Evolutionary conservation across 2,329 filamentous ascomycete species (phyloP).

Genomic region (Calonectria hawksworthii): DNA sequence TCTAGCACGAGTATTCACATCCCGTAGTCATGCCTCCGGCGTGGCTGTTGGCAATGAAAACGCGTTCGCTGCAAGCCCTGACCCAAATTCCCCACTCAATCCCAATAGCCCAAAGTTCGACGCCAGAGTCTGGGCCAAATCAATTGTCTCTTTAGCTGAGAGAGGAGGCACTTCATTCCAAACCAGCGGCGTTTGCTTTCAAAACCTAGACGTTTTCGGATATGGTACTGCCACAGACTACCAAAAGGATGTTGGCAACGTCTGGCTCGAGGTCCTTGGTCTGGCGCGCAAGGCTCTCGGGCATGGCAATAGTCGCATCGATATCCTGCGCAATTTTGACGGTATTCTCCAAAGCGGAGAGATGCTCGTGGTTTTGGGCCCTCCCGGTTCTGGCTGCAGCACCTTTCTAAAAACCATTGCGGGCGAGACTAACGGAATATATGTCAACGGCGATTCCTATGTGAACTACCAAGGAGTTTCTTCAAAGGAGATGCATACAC

Average conservation of each 20-base stretch:
- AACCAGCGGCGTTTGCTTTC: conserved; percentile 56
- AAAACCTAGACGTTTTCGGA: conserved; percentile 59
- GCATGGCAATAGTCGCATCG: conserved; percentile 62
- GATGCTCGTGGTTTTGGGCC: conserved; percentile 82
- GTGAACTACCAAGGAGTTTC: conserved; percentile 81
- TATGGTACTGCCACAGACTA: conserved; percentile 64
- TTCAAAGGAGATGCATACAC: conserved; percentile 77
- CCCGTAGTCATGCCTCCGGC: background rate
- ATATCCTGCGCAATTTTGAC: conserved; percentile 78
- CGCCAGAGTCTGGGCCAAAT: conserved; percentile 56
- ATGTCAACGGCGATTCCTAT: conserved; percentile 76
- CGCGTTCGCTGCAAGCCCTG: background rate
- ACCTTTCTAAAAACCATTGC: conserved; percentile 88
- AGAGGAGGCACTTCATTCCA: conserved; percentile 46
- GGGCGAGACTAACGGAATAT: conserved; percentile 85
- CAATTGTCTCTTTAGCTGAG: conserved; percentile 41
- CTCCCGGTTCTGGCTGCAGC: conserved; percentile 81
- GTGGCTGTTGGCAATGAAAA: background rate
- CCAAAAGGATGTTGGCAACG: conserved; percentile 57
- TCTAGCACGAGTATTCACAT: background rate
- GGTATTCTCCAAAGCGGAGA: conserved; percentile 78
- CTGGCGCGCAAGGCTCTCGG: conserved; percentile 12
- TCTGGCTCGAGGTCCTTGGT: conserved; percentile 46
- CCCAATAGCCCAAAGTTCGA: conserved; percentile 65
- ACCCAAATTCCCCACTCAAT: conserved; percentile 59